These are phyloP conservation scores for Eragrostis tef DNA, from an alignment of 202 grass and related monocot genomes.

Conservation along the genomic window DNA sequence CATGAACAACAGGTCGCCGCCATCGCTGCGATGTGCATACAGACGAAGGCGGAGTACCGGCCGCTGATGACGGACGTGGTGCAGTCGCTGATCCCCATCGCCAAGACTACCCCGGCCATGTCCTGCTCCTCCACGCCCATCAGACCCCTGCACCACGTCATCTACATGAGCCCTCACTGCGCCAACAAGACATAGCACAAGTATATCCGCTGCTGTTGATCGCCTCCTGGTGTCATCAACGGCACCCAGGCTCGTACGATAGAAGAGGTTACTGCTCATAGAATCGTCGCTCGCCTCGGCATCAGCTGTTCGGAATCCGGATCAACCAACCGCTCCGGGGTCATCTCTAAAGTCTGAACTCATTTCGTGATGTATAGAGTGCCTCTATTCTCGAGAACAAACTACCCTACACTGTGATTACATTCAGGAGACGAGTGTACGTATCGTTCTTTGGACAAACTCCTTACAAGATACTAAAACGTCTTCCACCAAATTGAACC, in stretches of 20 bases:
- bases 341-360: background rate
- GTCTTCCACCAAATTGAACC: too few species aligned
- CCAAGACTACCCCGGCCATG: constrained; percentile 57
- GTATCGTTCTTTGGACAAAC: background rate
- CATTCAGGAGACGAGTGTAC: background rate
- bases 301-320: background rate
- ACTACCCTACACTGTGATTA: background rate
- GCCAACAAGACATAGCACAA: background rate
- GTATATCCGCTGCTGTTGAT: background rate
- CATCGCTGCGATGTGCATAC: constrained; percentile 88
- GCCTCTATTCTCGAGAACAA: background rate
- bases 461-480: constrained; percentile 2
- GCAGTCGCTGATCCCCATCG: constrained; percentile 94
- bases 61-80: constrained; percentile 96
- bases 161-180: constrained; percentile 40
- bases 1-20: constrained; percentile 68
- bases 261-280: background rate
- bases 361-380: constrained; percentile 12
- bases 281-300: background rate
- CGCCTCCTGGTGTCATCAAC: background rate
- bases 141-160: constrained; percentile 50
- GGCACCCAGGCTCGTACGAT: background rate
- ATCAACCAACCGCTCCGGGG: background rate
- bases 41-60: constrained; percentile 91
- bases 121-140: constrained; percentile 72